A percentile compares a stretch with the other conserved stretches of the same genome.
Conservation (phyloP, 495 filamentous ascomycete genomes). For the Cladorrhinum samala region DNA sequence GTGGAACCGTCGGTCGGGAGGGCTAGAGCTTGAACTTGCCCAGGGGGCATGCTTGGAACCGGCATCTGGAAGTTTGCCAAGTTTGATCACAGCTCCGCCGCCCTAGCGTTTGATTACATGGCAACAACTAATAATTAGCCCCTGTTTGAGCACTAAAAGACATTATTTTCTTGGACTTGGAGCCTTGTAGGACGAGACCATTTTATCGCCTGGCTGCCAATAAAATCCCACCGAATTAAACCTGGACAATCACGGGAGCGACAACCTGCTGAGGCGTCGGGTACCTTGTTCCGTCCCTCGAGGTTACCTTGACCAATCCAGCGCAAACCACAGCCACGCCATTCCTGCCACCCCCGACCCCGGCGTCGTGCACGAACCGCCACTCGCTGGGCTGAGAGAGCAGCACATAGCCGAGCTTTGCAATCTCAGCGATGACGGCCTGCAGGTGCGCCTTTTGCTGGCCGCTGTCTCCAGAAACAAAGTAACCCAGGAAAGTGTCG, state of each 20-base stretch:
- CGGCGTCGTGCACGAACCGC: slow-evolving; percentile 16
- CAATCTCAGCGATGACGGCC: slow-evolving; percentile 27
- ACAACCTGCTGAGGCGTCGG: slow-evolving; percentile 17
- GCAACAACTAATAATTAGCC: too few relatives aligned
- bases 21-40: too few relatives aligned
- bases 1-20: too few relatives aligned
- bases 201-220: too few relatives aligned
- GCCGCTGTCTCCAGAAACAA: slow-evolving; percentile 22
- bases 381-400: slow-evolving; percentile 32
- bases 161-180: too few relatives aligned
- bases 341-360: not conserved
- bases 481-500: slow-evolving; percentile 27
- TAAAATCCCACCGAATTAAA: too few relatives aligned
- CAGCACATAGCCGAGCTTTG: slow-evolving; percentile 29
- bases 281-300: slow-evolving; percentile 21
- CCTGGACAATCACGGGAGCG: slow-evolving; percentile 11
- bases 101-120: too few relatives aligned
- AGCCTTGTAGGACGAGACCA: too few relatives aligned
- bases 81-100: too few relatives aligned
- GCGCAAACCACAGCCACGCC: slow-evolving; percentile 22
- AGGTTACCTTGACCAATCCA: slow-evolving; percentile 24
- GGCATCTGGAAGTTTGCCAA: too few relatives aligned
- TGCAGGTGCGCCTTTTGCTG: slow-evolving; percentile 31
- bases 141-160: too few relatives aligned
- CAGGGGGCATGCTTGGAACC: too few relatives aligned